Evolutionary conservation across 2,329 filamentous ascomycete genomes (phyloP), one percentile per base, ranked within the genome.

Genomic region (Domatiomyces globalis): DNA sequence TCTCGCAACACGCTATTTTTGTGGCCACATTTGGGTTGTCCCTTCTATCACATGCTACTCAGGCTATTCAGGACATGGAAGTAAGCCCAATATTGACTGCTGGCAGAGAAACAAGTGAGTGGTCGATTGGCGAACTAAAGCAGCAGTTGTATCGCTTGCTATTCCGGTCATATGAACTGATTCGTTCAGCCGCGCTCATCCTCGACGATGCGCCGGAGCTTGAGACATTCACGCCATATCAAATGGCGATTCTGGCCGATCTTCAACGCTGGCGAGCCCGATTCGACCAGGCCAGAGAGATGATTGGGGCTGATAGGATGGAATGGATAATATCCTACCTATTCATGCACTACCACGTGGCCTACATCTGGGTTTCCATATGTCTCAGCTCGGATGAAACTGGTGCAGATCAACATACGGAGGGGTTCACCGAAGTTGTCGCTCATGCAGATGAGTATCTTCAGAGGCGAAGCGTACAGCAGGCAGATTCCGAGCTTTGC

Each of bases 291-390:
- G 15, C 18, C 39, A n/a, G 15, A 43, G 18, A 19, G 18, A 3
- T 19, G 15, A 19, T 19, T n/a, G 39, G 15, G 18, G 15, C 39
- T 3, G 15, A n/a, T n/a, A 7, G 18, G 18, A 19, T n/a, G 15
- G 48, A 47, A 15, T 52, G 52, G 49, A 49, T 50, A 27, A 4
- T 7, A 33, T 56, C 56, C 29, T 58, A 56, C 47, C 50, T 58
- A 5, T 43, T 53, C 42, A 53, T 56, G 52, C 56, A 58, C 29
- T 56, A 43, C 39, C 7, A n/a, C 18, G 39, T 43, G 15, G 7
- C 39, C 39, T n/a, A n/a, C 15, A 43, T 43, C 15, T 19, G 15
- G 39, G 39, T 19, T 19, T 43, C 39, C 3, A 43, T 19, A 43
- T 43, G 39, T 43, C 39, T 43, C 7, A 5, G 5, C 18, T 7